A percentile compares a stretch with the other conserved stretches of the same genome.
These are phyloP conservation scores for Conticribra weissflogii DNA, from an alignment of 108 stramenopile genomes.

Conservation along the genomic window DNA sequence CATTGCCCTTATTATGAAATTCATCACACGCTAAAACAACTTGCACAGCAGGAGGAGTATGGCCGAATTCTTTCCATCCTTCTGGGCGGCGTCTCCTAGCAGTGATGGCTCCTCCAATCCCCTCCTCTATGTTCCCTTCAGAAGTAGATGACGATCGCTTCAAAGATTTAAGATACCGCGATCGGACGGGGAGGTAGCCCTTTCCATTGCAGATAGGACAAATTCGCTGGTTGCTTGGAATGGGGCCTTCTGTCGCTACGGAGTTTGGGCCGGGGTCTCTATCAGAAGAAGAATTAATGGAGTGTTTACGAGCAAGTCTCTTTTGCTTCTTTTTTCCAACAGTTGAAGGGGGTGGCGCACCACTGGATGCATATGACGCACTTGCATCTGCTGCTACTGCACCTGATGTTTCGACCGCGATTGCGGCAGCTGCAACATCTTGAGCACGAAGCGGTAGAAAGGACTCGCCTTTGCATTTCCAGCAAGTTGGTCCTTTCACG, in stretches of 20 bases:
- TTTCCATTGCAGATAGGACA: slow-evolving; percentile 55
- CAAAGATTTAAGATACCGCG: slow-evolving; percentile 21
- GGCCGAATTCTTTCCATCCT: slow-evolving; percentile 43
- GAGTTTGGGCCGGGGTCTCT: too few relatives aligned
- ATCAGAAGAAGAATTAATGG: not conserved
- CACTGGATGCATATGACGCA: too few relatives aligned
- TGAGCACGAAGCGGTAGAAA: not conserved
- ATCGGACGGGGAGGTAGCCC: slow-evolving; percentile 44
- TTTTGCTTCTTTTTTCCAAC: not conserved
- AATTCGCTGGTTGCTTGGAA: slow-evolving; percentile 6
- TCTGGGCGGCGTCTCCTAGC: slow-evolving; percentile 18
- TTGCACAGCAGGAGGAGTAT: slow-evolving; percentile 26
- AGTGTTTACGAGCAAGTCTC: not conserved
- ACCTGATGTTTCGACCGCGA: not conserved
- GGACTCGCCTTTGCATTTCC: slow-evolving; percentile 64
- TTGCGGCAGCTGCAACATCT: slow-evolving; percentile 4
- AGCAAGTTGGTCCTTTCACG: slow-evolving; percentile 58
- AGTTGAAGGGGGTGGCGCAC: too few relatives aligned
- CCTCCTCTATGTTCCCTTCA: not conserved
- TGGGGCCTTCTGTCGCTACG: too few relatives aligned
- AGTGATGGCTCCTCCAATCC: slow-evolving; percentile 37
- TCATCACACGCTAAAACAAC: slow-evolving; percentile 3
- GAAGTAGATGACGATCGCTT: slow-evolving; percentile 25
- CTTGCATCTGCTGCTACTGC: too few relatives aligned
- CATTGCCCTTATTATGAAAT: not conserved